These are phyloP conservation scores for Vitis vinifera DNA, from an alignment of 164 flowering plant genomes.

Conservation along the genomic window DNA sequence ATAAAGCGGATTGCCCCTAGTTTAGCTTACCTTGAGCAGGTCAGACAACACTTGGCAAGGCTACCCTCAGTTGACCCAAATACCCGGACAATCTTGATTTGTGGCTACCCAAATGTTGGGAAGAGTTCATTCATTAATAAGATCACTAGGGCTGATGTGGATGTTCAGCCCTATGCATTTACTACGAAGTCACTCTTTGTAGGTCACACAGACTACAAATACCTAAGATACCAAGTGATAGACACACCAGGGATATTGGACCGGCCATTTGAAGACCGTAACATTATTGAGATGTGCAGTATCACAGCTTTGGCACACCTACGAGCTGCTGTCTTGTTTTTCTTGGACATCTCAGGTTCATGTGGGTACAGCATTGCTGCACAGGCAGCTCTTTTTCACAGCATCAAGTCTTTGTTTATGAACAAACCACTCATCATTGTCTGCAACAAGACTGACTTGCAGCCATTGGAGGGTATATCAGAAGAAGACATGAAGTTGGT, in stretches of 20 bases:
- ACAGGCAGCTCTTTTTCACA: slow-evolving; percentile 88
- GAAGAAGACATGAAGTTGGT: slow-evolving; percentile 83
- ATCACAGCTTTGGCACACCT: slow-evolving; percentile 92
- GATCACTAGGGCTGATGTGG: slow-evolving; percentile 92
- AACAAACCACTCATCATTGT: slow-evolving; percentile 83
- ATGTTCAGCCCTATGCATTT: slow-evolving; percentile 94
- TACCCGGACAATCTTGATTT: slow-evolving; percentile 77
- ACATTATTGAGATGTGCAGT: slow-evolving; percentile 95
- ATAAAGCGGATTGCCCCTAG: slow-evolving; percentile 72
- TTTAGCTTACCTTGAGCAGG: slow-evolving; percentile 85
- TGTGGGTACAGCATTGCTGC: slow-evolving; percentile 88
- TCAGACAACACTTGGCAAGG: slow-evolving; percentile 93
- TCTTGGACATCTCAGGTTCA: slow-evolving; percentile 86
- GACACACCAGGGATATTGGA: slow-evolving; percentile 95
- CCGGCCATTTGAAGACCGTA: slow-evolving; percentile 89
- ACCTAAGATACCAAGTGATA: slow-evolving; percentile 85
- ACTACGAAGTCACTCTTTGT: slow-evolving; percentile 93
- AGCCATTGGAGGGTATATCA: slow-evolving; percentile 68
- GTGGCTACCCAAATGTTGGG: slow-evolving; percentile 95
- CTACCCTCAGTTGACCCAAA: slow-evolving; percentile 92
- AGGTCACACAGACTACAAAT: slow-evolving; percentile 91
- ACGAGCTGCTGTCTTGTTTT: slow-evolving; percentile 83
- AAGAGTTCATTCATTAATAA: slow-evolving; percentile 91
- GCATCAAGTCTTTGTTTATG: slow-evolving; percentile 87
- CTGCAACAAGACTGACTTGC: slow-evolving; percentile 92